Percentiles rank a stretch among this genome's conserved stretches.
phyloP scores from a whole-genome alignment of 805 yeast species.

The Ogataea zsoltii region DNA sequence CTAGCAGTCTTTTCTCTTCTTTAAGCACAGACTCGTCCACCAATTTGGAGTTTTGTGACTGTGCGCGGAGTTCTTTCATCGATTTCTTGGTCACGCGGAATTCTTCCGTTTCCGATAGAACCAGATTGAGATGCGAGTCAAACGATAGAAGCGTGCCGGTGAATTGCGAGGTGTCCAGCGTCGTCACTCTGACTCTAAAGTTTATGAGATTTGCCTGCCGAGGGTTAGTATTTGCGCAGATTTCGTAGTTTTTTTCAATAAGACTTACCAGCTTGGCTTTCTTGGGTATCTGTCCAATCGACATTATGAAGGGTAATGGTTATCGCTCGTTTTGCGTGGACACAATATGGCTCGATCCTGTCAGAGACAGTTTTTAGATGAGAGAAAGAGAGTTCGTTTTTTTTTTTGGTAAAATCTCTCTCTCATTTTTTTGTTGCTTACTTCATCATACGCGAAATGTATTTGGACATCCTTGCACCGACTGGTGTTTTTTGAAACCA shows the following conservation, averaged over 20 bases:
- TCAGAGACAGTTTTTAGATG: too few relatives aligned
- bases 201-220: constrained; percentile 63
- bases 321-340: too few relatives aligned
- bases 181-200: constrained; percentile 69
- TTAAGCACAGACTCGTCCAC: constrained; percentile 40
- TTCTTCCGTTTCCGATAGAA: constrained; percentile 82
- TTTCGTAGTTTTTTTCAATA: background rate
- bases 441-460: background rate
- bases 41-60: constrained; percentile 12
- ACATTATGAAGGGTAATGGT: constrained; percentile 15
- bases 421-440: background rate
- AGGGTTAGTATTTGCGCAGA: constrained; percentile 12
- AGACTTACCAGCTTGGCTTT: constrained; percentile 45
- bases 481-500: constrained; percentile 2
- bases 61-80: constrained; percentile 19
- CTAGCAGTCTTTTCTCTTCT: constrained; percentile 75
- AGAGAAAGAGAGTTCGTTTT: too few relatives aligned
- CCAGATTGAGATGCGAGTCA: constrained; percentile 87
- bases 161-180: constrained; percentile 76
- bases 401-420: too few relatives aligned
- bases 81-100: constrained; percentile 71
- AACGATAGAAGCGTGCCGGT: constrained; percentile 83
- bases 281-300: constrained; percentile 37
- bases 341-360: too few relatives aligned
- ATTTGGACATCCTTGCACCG: background rate